phyloP scores from a whole-genome alignment of 225 moss, liverwort and hornwort genomes.

The Marchantia paleacea region DNA sequence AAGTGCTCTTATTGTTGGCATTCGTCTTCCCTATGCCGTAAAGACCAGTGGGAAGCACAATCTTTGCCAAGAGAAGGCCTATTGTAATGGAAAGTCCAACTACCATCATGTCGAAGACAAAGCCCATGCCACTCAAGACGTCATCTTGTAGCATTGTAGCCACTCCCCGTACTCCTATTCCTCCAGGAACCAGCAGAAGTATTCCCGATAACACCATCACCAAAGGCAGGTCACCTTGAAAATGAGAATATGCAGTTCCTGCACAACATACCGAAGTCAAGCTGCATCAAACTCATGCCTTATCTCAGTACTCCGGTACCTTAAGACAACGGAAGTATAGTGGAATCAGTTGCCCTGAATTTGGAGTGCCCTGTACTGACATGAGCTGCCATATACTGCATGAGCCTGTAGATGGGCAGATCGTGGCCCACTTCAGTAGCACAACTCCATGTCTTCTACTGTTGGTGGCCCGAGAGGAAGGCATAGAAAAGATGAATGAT shows the following conservation, averaged over 20 bases:
- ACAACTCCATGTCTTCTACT: background rate
- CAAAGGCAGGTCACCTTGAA: slow-evolving; percentile 66
- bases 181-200: slow-evolving; percentile 75
- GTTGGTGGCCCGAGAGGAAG: background rate
- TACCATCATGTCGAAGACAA: slow-evolving; percentile 82
- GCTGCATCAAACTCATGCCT: background rate
- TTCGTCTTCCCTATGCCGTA: slow-evolving; percentile 34
- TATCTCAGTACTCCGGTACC: background rate
- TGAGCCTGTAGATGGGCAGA: background rate
- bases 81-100: slow-evolving; percentile 81
- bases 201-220: slow-evolving; percentile 83
- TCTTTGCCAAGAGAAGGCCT: slow-evolving; percentile 70
- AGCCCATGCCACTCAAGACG: slow-evolving; percentile 66
- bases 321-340: background rate
- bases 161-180: slow-evolving; percentile 79
- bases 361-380: background rate
- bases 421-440: background rate
- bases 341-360: background rate
- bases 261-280: slow-evolving; percentile 11
- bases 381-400: background rate
- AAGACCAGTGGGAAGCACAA: slow-evolving; percentile 54
- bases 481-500: background rate
- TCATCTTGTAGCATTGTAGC: slow-evolving; percentile 70
- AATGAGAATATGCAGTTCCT: slow-evolving; percentile 61
- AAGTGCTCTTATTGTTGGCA: slow-evolving; percentile 38